phyloP scores from a whole-genome alignment of 106 monocot genomes.

The Phalaenopsis equestris region DNA sequence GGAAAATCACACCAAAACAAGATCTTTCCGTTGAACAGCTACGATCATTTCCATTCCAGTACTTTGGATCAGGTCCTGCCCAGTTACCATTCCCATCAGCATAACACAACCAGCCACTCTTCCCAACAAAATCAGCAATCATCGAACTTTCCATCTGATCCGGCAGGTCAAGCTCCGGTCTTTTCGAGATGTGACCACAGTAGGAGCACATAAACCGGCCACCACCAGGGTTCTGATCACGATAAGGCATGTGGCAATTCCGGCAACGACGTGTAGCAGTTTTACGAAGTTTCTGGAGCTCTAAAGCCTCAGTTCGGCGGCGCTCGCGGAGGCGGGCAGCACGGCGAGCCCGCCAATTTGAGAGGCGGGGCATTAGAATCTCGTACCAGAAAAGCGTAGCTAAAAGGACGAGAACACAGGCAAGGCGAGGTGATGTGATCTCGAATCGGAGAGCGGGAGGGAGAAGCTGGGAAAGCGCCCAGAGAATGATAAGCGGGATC shows the following conservation, averaged over 20 bases:
- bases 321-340: constrained; percentile 42
- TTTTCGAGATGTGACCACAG: constrained; percentile 28
- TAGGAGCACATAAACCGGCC: constrained; percentile 24
- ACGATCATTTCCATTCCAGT: not conserved
- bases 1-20: constrained; percentile 7
- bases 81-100: constrained; percentile 4
- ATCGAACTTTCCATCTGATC: constrained; percentile 7
- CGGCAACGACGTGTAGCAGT: constrained; percentile 26
- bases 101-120: constrained; percentile 6
- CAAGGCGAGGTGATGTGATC: constrained; percentile 43
- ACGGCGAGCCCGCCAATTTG: constrained; percentile 38
- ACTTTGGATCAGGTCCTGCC: not conserved
- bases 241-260: constrained; percentile 27
- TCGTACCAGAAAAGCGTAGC: constrained; percentile 50
- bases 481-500: constrained; percentile 36
- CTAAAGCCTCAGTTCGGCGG: constrained; percentile 29
- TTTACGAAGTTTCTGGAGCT: constrained; percentile 54
- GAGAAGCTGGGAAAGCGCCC: constrained; percentile 55
- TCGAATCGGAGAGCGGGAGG: constrained; percentile 41
- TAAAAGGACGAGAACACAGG: constrained; percentile 42
- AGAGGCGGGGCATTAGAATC: constrained; percentile 46
- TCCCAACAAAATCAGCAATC: not conserved
- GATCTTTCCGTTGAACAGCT: constrained; percentile 9
- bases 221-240: constrained; percentile 29
- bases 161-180: constrained; percentile 20